Conservation (phyloP, 768 basidiomycete genomes). For the Leccinum sublutescens region DNA sequence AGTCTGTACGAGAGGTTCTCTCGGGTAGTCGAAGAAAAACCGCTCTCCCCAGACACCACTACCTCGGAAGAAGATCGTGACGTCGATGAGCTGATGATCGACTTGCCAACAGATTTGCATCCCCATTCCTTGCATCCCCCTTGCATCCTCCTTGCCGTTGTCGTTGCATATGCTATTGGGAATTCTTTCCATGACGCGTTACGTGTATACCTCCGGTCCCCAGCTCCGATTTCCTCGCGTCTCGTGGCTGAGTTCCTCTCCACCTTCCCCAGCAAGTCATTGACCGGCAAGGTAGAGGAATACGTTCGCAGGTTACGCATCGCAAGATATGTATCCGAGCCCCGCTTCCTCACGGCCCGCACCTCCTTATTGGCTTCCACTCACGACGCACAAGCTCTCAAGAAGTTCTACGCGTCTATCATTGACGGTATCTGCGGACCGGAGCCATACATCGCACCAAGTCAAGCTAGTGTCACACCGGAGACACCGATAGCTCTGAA, state of each 20-base stretch:
- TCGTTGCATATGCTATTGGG: slow-evolving; percentile 60
- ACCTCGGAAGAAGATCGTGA: slow-evolving; percentile 17
- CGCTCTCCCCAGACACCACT: slow-evolving; percentile 14
- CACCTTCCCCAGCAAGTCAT: slow-evolving; percentile 34
- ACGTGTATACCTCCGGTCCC: slow-evolving; percentile 38
- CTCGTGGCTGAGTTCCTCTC: slow-evolving; percentile 41
- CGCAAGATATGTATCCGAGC: slow-evolving; percentile 51
- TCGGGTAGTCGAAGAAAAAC: slow-evolving; percentile 19
- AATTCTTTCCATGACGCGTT: slow-evolving; percentile 60
- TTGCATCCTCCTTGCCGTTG: slow-evolving; percentile 49
- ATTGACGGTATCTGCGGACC: slow-evolving; percentile 49
- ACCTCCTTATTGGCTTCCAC: slow-evolving; percentile 45
- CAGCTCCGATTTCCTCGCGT: slow-evolving; percentile 35
- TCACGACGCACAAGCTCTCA: slow-evolving; percentile 34
- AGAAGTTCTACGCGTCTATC: slow-evolving; percentile 50
- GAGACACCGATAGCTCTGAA: slow-evolving; percentile 50
- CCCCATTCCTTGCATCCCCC: slow-evolving; percentile 18
- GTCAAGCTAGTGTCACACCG: slow-evolving; percentile 36
- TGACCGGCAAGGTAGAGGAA: slow-evolving; percentile 41
- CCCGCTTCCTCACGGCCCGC: slow-evolving; percentile 48
- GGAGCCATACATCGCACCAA: slow-evolving; percentile 53
- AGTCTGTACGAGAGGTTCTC: slow-evolving; percentile 44
- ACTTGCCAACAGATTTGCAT: slow-evolving; percentile 18
- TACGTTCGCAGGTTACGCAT: slow-evolving; percentile 50
- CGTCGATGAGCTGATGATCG: slow-evolving; percentile 26